Percentiles rank a stretch among this genome's conserved stretches.
Evolutionary conservation across 148 eudicot genomes (phyloP).

Genomic region (Diospyros kaki): DNA sequence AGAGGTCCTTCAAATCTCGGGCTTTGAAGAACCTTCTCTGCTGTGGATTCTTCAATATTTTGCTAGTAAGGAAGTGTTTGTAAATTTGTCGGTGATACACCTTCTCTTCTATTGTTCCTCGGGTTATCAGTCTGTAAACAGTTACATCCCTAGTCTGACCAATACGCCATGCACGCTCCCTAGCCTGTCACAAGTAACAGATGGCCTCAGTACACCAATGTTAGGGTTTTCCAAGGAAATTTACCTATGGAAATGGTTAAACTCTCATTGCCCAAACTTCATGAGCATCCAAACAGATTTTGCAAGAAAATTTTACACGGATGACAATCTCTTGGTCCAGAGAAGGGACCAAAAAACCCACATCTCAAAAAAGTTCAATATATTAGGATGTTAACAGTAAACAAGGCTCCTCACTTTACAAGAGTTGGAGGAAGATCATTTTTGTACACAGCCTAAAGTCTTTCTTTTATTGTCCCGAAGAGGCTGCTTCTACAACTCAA

Average conservation of each 20-base stretch:
- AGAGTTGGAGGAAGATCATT: too few relatives aligned
- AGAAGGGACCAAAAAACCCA: neutral
- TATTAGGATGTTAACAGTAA: too few relatives aligned
- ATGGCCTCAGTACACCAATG: constrained; percentile 7
- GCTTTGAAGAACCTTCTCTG: constrained; percentile 93
- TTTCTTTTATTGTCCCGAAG: too few relatives aligned
- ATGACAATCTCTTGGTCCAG: neutral
- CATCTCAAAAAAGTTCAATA: too few relatives aligned
- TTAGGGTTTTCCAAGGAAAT: neutral
- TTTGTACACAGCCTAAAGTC: too few relatives aligned
- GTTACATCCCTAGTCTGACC: constrained; percentile 92
- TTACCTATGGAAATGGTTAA: too few relatives aligned
- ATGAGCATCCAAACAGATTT: neutral
- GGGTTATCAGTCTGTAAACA: constrained; percentile 82
- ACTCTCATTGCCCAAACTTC: too few relatives aligned
- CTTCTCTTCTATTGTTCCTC: constrained; percentile 98
- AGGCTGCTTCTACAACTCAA: too few relatives aligned
- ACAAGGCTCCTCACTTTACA: too few relatives aligned
- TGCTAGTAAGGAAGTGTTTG: constrained; percentile 89
- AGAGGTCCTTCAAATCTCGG: constrained; percentile 91
- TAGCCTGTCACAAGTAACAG: constrained; percentile 58
- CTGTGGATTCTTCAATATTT: constrained; percentile 93
- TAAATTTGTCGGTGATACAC: constrained; percentile 97
- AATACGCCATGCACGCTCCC: constrained; percentile 99
- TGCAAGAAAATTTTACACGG: neutral